These are phyloP conservation scores for Cercospora berteroae DNA, from an alignment of 2,329 filamentous ascomycete genomes.

Conservation along the genomic window DNA sequence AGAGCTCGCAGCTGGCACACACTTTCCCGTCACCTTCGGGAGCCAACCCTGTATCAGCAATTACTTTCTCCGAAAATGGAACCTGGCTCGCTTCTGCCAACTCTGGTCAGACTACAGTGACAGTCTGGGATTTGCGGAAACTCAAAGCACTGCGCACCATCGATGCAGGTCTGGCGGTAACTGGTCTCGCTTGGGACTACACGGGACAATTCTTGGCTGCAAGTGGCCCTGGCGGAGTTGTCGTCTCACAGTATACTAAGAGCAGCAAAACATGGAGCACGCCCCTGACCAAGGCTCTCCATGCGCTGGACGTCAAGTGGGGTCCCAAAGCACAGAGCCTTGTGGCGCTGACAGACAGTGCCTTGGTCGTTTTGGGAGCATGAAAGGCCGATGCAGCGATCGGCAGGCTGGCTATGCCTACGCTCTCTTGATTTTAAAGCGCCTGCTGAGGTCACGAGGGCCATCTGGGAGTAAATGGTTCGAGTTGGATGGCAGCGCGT, in stretches of 20 bases:
- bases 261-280: slow-evolving; percentile 84
- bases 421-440: not conserved
- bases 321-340: slow-evolving; percentile 71
- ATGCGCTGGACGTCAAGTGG: slow-evolving; percentile 74
- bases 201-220: slow-evolving; percentile 89
- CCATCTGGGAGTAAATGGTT: not conserved
- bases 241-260: slow-evolving; percentile 88
- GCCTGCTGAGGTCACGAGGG: not conserved
- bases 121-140: slow-evolving; percentile 90
- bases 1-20: slow-evolving; percentile 72
- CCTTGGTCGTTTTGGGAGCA: slow-evolving; percentile 64
- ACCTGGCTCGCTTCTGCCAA: slow-evolving; percentile 88
- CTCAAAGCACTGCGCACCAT: slow-evolving; percentile 78
- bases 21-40: slow-evolving; percentile 58
- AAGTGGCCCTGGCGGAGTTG: slow-evolving; percentile 74
- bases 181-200: slow-evolving; percentile 85
- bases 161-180: slow-evolving; percentile 75
- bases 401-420: not conserved
- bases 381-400: slow-evolving; percentile 2
- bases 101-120: slow-evolving; percentile 73
- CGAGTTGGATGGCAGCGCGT: not conserved
- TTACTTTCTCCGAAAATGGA: slow-evolving; percentile 93
- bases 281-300: slow-evolving; percentile 71
- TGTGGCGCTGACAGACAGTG: slow-evolving; percentile 74
- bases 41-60: slow-evolving; percentile 64